Conservation (phyloP, 257 asterid genomes). For the Solanum corneliomulleri region DNA sequence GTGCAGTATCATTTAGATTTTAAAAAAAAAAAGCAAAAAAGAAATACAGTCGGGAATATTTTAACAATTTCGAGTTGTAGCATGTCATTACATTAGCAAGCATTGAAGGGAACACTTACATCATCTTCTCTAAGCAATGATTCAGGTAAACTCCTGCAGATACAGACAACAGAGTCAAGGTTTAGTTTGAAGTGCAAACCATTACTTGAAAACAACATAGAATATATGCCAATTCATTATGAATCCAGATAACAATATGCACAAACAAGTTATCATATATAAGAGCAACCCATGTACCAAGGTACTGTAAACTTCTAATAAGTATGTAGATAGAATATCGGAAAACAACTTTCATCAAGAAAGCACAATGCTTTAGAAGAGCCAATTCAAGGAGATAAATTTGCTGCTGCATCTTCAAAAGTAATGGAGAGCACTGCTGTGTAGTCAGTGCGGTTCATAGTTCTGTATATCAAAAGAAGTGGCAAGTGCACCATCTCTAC, state of each 20-base stretch:
- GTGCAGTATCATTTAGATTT: neutral
- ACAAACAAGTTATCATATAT: neutral
- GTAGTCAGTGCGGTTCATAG: neutral
- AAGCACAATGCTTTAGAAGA: neutral
- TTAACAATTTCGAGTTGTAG: neutral
- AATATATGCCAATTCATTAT: neutral
- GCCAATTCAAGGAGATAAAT: neutral
- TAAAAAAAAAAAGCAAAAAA: neutral
- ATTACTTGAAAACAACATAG: neutral
- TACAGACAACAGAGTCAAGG: neutral
- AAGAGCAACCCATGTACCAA: neutral
- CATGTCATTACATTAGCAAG: neutral
- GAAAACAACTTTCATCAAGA: neutral
- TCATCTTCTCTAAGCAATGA: constrained; percentile 65
- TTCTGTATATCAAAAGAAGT: neutral
- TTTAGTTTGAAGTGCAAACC: constrained; percentile 1
- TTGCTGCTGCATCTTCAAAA: neutral
- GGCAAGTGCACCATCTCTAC: neutral
- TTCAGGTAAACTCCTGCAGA: constrained; percentile 62
- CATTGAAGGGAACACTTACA: constrained; percentile 29
- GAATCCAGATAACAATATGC: neutral
- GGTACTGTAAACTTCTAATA: neutral
- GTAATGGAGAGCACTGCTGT: neutral
- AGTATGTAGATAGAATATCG: neutral
- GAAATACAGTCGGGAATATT: neutral